Evolutionary conservation across 2,329 filamentous ascomycete species (phyloP).

Genomic region (Fonsecaea pedrosoi): DNA sequence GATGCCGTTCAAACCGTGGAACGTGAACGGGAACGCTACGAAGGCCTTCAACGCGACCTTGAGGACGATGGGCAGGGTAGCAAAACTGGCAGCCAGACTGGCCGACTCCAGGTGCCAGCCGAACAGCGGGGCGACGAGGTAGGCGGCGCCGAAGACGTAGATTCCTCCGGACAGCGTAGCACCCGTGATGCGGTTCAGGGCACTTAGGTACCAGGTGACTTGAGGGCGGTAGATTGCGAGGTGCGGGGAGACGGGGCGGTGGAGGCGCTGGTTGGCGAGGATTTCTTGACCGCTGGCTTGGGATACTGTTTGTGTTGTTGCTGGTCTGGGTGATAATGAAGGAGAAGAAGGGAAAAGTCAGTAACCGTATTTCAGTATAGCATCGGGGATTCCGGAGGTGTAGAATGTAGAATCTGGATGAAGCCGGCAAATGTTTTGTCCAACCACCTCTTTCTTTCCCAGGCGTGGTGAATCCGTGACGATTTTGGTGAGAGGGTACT

Average conservation of each 20-base stretch:
- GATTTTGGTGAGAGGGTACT: slow-evolving; percentile 34
- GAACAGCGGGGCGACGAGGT: slow-evolving; percentile 78
- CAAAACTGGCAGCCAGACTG: slow-evolving; percentile 69
- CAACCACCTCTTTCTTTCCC: neutral
- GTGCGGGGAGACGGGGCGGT: slow-evolving; percentile 84
- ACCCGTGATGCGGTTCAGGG: slow-evolving; percentile 85
- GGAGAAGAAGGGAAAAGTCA: slow-evolving; percentile 5
- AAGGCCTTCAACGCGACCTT: slow-evolving; percentile 67
- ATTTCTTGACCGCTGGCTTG: slow-evolving; percentile 64
- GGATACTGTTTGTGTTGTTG: slow-evolving; percentile 58
- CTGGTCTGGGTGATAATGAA: slow-evolving; percentile 26
- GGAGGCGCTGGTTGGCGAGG: slow-evolving; percentile 79
- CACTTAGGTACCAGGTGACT: slow-evolving; percentile 82
- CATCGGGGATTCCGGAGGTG: neutral
- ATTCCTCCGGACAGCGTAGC: slow-evolving; percentile 72
- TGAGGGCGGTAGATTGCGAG: slow-evolving; percentile 83
- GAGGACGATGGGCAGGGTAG: slow-evolving; percentile 62
- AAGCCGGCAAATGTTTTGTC: neutral
- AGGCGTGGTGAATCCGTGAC: slow-evolving; percentile 3
- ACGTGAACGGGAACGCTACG: slow-evolving; percentile 70
- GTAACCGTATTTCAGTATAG: neutral
- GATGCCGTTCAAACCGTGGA: slow-evolving; percentile 72
- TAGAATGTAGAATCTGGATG: neutral
- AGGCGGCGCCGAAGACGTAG: slow-evolving; percentile 80
- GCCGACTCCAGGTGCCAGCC: slow-evolving; percentile 73